These are phyloP conservation scores for Goffeauzyma gilvescens DNA, from an alignment of 768 basidiomycete genomes.

Conservation along the genomic window DNA sequence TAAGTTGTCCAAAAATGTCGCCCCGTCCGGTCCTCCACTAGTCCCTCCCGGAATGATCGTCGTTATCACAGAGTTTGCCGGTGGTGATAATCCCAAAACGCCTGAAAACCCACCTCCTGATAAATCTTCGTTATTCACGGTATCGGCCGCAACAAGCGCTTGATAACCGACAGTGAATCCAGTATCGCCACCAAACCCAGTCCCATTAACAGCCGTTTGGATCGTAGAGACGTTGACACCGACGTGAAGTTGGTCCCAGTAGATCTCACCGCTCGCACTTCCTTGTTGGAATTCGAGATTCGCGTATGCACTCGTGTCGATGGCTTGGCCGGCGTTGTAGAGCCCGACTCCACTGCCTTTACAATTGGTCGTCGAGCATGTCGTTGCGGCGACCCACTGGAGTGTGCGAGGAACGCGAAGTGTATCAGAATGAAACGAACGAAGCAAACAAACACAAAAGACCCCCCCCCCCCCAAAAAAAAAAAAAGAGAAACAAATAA, in stretches of 20 bases:
- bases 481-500: too few species aligned
- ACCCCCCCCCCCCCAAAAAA: too few species aligned
- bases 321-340: slow-evolving; percentile 7
- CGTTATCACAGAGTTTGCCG: slow-evolving; percentile 26
- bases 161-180: slow-evolving; percentile 28
- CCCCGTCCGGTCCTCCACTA: slow-evolving; percentile 25
- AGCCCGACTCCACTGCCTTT: slow-evolving; percentile 7
- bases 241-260: slow-evolving; percentile 27
- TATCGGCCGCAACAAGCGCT: slow-evolving; percentile 23
- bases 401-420: neutral
- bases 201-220: slow-evolving; percentile 7
- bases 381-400: slow-evolving; percentile 27
- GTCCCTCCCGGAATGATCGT: slow-evolving; percentile 24
- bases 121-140: slow-evolving; percentile 22
- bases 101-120: slow-evolving; percentile 22
- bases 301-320: slow-evolving; percentile 13
- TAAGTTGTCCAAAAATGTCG: slow-evolving; percentile 29
- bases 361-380: slow-evolving; percentile 10
- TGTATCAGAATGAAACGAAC: too few species aligned
- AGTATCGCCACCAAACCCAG: slow-evolving; percentile 5
- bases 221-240: slow-evolving; percentile 11
- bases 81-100: slow-evolving; percentile 25
- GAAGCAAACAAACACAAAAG: too few species aligned
- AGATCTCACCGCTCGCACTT: slow-evolving; percentile 18
- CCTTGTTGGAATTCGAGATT: slow-evolving; percentile 24